Percentiles rank a stretch among this genome's conserved stretches.
Conservation (phyloP, 257 asterid genomes). For the Solanum clarkiae region DNA sequence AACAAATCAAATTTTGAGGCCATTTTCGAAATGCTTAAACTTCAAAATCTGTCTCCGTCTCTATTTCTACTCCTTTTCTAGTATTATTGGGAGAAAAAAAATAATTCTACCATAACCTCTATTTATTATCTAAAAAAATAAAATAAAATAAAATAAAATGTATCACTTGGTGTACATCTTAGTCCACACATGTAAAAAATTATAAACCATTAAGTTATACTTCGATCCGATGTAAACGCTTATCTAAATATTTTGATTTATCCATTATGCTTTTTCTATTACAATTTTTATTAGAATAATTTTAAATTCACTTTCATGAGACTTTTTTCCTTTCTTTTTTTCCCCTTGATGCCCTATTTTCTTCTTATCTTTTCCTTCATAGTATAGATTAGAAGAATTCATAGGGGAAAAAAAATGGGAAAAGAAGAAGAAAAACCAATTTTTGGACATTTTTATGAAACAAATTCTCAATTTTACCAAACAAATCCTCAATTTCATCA, state of each 20-base stretch:
- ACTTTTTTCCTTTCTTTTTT: neutral
- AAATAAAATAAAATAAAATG: neutral
- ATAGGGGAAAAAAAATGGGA: neutral
- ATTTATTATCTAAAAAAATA: neutral
- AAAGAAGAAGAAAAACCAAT: neutral
- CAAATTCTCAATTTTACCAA: neutral
- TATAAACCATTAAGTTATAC: neutral
- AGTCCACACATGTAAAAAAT: neutral
- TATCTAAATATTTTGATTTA: neutral
- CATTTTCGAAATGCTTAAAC: neutral
- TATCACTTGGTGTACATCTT: neutral
- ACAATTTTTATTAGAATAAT: neutral
- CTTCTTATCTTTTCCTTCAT: neutral
- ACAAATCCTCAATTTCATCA: neutral
- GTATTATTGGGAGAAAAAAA: neutral
- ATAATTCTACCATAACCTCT: neutral
- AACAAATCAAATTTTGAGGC: neutral
- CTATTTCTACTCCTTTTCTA: neutral
- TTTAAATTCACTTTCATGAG: neutral
- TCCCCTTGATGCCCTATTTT: neutral
- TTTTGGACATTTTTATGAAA: neutral
- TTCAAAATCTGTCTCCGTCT: neutral
- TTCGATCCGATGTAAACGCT: neutral
- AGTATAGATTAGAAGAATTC: neutral
- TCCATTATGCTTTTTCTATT: neutral